phyloP scores from a whole-genome alignment of 805 yeast species.

The Lachancea fermentati region DNA sequence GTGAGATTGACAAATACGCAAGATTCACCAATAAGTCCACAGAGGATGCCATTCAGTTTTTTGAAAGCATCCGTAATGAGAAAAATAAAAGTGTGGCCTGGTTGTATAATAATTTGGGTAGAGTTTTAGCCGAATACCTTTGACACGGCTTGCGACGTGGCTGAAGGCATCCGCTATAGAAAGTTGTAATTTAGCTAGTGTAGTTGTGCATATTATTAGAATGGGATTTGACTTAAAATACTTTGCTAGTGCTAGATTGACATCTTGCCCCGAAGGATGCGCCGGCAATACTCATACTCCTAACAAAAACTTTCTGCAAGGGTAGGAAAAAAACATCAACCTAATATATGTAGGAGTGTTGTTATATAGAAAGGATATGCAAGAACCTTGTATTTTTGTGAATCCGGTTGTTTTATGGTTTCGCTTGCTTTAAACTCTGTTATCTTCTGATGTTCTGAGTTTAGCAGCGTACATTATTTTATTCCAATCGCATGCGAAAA shows the following conservation, averaged over 20 bases:
- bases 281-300: too few relatives aligned
- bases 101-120: slow-evolving; percentile 31
- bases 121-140: slow-evolving; percentile 2
- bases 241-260: too few relatives aligned
- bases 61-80: slow-evolving; percentile 28
- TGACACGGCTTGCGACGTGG: too few relatives aligned
- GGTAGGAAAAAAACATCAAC: too few relatives aligned
- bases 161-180: too few relatives aligned
- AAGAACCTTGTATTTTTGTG: too few relatives aligned
- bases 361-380: too few relatives aligned
- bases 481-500: slow-evolving; percentile 31
- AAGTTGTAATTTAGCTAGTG: neutral
- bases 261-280: too few relatives aligned
- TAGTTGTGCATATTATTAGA: neutral
- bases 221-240: neutral
- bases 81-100: slow-evolving; percentile 35
- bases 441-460: slow-evolving; percentile 23
- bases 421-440: slow-evolving; percentile 7
- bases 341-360: too few relatives aligned
- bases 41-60: slow-evolving; percentile 27
- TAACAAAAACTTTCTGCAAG: too few relatives aligned
- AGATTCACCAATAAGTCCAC: slow-evolving; percentile 23
- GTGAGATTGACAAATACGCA: slow-evolving; percentile 33
- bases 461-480: slow-evolving; percentile 27
- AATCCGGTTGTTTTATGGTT: too few relatives aligned